phyloP scores from a whole-genome alignment of 2,329 filamentous ascomycete genomes.

The Pseudogymnoascus sp. region DNA sequence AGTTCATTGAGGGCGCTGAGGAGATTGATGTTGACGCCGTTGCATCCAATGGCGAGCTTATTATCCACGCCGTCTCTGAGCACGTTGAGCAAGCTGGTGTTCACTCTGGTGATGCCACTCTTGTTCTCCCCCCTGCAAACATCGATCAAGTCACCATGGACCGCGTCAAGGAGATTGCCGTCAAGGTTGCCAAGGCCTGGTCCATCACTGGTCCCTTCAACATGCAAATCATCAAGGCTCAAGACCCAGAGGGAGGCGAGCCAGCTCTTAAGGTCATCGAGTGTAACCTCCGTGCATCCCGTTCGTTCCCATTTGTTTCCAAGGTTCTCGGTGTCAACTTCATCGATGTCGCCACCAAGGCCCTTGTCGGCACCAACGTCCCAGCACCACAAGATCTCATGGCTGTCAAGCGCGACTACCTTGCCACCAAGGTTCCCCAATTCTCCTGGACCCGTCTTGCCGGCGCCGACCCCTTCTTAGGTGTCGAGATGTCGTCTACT shows the following conservation, averaged over 20 bases:
- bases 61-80: slow-evolving; percentile 88
- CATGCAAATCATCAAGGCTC: slow-evolving; percentile 98
- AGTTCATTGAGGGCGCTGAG: slow-evolving; percentile 94
- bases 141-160: slow-evolving; percentile 71
- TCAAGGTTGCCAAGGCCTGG: slow-evolving; percentile 96
- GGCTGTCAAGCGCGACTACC: slow-evolving; percentile 78
- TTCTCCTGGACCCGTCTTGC: slow-evolving; percentile 98
- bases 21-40: slow-evolving; percentile 97
- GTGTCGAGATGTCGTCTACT: slow-evolving; percentile 94
- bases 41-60: slow-evolving; percentile 72
- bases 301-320: slow-evolving; percentile 96
- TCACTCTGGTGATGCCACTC: slow-evolving; percentile 92
- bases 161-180: slow-evolving; percentile 87
- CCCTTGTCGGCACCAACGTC: slow-evolving; percentile 76
- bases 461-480: slow-evolving; percentile 92
- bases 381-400: slow-evolving; percentile 83
- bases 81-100: slow-evolving; percentile 97
- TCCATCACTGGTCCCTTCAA: slow-evolving; percentile 98
- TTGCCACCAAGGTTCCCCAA: slow-evolving; percentile 96
- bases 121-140: slow-evolving; percentile 78
- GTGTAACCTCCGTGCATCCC: slow-evolving; percentile 94
- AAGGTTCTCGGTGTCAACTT: slow-evolving; percentile 96
- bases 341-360: slow-evolving; percentile 90
- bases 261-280: slow-evolving; percentile 90
- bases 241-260: slow-evolving; percentile 64